Evolutionary conservation across 441 rosid genomes (phyloP).

Genomic region (Erysimum cheiri): DNA sequence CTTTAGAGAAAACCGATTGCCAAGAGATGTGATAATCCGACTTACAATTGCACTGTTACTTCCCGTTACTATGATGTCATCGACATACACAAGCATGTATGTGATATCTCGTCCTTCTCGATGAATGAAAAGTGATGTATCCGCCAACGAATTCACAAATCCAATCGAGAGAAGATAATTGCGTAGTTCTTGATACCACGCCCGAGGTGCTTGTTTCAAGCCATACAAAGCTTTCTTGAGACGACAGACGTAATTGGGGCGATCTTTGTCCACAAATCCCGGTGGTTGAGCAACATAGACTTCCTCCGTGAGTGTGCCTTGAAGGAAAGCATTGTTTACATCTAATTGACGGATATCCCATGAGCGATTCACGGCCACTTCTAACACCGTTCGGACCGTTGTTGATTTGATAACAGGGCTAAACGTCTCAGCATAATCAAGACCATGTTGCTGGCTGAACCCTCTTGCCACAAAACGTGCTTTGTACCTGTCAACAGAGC

Average conservation of each 20-base stretch:
- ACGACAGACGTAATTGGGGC: not conserved
- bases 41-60: not conserved
- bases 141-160: not conserved
- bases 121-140: not conserved
- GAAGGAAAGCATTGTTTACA: not conserved
- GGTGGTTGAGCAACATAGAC: not conserved
- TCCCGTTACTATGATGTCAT: not conserved
- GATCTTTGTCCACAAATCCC: not conserved
- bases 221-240: not conserved
- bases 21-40: not conserved
- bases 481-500: too few relatives aligned
- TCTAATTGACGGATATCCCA: not conserved
- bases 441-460: too few relatives aligned
- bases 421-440: too few relatives aligned
- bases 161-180: not conserved
- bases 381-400: too few relatives aligned
- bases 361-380: too few relatives aligned
- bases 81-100: not conserved
- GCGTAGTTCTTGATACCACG: not conserved
- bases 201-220: not conserved
- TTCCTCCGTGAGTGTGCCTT: not conserved
- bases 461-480: too few relatives aligned
- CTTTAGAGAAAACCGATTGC: not conserved
- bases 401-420: too few relatives aligned
- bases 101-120: rapidly evolving